Base-by-base conservation (phyloP, 2,329 filamentous ascomycete genomes). In the Epichloe brachyelytri region DNA sequence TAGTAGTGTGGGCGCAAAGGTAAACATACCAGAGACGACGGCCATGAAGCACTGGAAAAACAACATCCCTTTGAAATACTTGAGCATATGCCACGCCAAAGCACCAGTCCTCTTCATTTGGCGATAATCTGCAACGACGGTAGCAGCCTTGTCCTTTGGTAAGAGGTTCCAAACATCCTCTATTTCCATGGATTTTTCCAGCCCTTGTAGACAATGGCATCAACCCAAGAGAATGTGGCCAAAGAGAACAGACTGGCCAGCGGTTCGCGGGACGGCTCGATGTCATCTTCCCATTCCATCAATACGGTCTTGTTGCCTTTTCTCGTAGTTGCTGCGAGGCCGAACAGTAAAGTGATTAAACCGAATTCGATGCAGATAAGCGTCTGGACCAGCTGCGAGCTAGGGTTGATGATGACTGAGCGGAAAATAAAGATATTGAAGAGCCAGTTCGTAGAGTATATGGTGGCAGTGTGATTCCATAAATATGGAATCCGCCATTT, bases 221-320 rank as follows among this genome's bases (percentile, higher is more conserved):
- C 90, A 19, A 96, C 81, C 93, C 93, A 98, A 19, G 80, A 74
- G 64, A 96, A 98, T 2, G 88, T 93, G 20, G 83, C 82, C 43
- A 94, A 74, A 2, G 93, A 97, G 55, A 97, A 80, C 6, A 97
- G 70, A 64, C 91, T 97, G 1, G 93, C 89, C 38, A 88, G 75
- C 6, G 89, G 88, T 65, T 98, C 90, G 55, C 79, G 82, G 3
- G 90, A 91, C 19, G 93, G 93, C 61, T 91, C 81, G 48, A 98
- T 79, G 34, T 85, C 85, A 54, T 86, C 88, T 66, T 96, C 90
- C 73, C 90, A 90, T 66, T 95, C 88, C 61, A 97, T 66, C 44
- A 90, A 69, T 12, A 98, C 86, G 3, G 85, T 82, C 67, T 88
- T 93, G 67, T 97, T 97, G 43, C 93, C 93, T 69, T 89, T 93